Percentiles rank a stretch among this genome's conserved stretches.
phyloP scores from a whole-genome alignment of 1,284 basidiomycete genomes.

The Ustilago vetiveriae region DNA sequence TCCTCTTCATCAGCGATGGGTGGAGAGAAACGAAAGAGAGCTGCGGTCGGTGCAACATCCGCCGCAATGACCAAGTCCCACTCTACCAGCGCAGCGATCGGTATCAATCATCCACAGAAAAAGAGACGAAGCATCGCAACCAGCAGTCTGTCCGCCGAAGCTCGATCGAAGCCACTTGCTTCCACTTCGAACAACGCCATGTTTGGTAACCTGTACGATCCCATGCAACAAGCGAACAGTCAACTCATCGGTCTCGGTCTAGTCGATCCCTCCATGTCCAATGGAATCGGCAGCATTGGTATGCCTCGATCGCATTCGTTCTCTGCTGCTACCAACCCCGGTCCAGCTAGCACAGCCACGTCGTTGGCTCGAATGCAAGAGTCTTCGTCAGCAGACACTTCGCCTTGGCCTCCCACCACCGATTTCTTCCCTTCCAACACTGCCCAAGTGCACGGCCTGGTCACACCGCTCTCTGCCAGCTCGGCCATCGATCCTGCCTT shows the following conservation, averaged over 20 bases:
- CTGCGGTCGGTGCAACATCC: neutral
- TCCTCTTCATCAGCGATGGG: neutral
- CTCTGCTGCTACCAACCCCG: conserved; percentile 1
- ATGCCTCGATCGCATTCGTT: conserved; percentile 19
- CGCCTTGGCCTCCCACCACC: conserved; percentile 9
- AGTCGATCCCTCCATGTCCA: neutral
- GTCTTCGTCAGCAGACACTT: conserved; percentile 2
- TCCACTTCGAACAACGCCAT: neutral
- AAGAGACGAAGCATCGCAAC: conserved; percentile 29
- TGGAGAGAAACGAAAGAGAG: conserved; percentile 14
- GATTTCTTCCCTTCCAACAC: neutral
- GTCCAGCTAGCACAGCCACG: too few species aligned
- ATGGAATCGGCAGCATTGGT: neutral
- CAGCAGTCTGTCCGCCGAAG: neutral
- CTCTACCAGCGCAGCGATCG: conserved; percentile 9
- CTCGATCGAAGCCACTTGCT: neutral
- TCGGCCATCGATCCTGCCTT: conserved; percentile 9
- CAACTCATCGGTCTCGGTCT: conserved; percentile 12
- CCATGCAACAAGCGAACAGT: conserved; percentile 1
- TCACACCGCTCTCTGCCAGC: conserved; percentile 20
- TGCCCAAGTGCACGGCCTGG: conserved; percentile 23
- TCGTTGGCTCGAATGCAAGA: neutral
- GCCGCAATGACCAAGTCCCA: conserved; percentile 14
- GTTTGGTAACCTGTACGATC: neutral
- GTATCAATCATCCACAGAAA: neutral